Percentiles rank a stretch among this genome's conserved stretches.
These are phyloP conservation scores for Komagataella pastoris DNA, from an alignment of 805 yeast species.

Conservation along the genomic window DNA sequence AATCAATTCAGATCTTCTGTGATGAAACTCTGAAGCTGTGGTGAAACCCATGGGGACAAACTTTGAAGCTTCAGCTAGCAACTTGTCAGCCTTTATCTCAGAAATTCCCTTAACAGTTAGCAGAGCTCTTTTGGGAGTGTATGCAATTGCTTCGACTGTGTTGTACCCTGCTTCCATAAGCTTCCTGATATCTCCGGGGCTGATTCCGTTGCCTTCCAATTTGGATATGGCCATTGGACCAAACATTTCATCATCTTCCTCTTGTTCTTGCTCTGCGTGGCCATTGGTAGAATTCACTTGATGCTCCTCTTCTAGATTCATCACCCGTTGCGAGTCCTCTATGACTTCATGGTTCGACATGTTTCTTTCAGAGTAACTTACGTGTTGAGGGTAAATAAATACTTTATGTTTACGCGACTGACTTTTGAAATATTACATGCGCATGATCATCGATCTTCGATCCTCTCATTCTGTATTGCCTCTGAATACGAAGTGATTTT, in stretches of 20 bases:
- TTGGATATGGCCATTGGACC: constrained; percentile 45
- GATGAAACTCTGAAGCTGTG: constrained; percentile 90
- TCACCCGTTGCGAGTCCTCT: not conserved
- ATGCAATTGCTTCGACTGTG: constrained; percentile 89
- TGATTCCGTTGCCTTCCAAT: constrained; percentile 74
- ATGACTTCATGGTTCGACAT: not conserved
- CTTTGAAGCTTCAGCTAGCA: constrained; percentile 72
- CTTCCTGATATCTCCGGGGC: constrained; percentile 65
- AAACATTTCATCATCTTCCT: constrained; percentile 35
- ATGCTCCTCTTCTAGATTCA: not conserved
- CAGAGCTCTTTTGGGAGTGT: constrained; percentile 75
- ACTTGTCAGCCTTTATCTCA: constrained; percentile 86
- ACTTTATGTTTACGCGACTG: constrained; percentile 1
- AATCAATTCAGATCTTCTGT: constrained; percentile 79
- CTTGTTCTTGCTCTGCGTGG: not conserved
- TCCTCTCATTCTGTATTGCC: not conserved
- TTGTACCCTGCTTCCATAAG: constrained; percentile 72
- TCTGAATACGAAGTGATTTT: not conserved
- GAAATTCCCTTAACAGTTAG: constrained; percentile 81
- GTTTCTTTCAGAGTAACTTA: not conserved
- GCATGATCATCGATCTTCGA: not conserved
- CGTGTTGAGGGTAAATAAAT: constrained; percentile 2
- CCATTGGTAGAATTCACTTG: not conserved
- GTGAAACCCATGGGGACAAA: constrained; percentile 94
- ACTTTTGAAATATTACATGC: not conserved